Base-by-base conservation (phyloP, 371 early-diverging fungal species). In the Rhizomucor miehei region DNA sequence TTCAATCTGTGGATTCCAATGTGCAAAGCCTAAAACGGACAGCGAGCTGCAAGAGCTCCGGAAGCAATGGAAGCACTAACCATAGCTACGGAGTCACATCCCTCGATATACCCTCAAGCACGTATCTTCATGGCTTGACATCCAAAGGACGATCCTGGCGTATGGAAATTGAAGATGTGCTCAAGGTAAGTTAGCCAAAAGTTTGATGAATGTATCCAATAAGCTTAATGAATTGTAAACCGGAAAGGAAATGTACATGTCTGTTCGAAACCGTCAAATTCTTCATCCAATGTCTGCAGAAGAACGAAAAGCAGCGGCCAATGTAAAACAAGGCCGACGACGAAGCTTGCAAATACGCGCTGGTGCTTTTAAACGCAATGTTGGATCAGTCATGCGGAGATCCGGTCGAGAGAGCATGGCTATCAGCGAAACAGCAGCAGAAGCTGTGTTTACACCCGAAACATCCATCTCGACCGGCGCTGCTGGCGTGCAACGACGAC, bases 211-310 rank as follows among this genome's bases (percentile, higher is more conserved):
- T 14, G 21, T 8, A 13, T 6, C 46, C 14, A 20, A 37, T n/a
- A n/a, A n/a, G n/a, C n/a, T n/a, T n/a, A n/a, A n/a, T n/a, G 3
- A 17, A 14, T 44, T 36, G 13, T 35, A n/a, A 16, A 20, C 35
- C 44, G 25, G 25, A 16, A 45, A 73, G 81, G 84, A 88, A 49
- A 75, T 89, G 57, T 89, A 89, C 51, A 47, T 62, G 1, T 80
- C 84, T 24, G 84, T 89, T 37, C 79, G 81, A 54, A 71, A 66
- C 54, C 71, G 73, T 52, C 87, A 82, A 41, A 84, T 89, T 24
- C 59, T 81, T 1, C 82, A 85, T 54, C 85, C 83, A 3, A 23
- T 64, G 12, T 48, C 63, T 8, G 61, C 57, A 43, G 41, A 57
- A 21, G 52, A 58, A 43, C 1, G 16, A 16, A 41, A 29, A 37